A percentile compares a stretch with the other conserved stretches of the same genome.
Conservation (phyloP, 169 alveolate species). For the Theileria parva region DNA sequence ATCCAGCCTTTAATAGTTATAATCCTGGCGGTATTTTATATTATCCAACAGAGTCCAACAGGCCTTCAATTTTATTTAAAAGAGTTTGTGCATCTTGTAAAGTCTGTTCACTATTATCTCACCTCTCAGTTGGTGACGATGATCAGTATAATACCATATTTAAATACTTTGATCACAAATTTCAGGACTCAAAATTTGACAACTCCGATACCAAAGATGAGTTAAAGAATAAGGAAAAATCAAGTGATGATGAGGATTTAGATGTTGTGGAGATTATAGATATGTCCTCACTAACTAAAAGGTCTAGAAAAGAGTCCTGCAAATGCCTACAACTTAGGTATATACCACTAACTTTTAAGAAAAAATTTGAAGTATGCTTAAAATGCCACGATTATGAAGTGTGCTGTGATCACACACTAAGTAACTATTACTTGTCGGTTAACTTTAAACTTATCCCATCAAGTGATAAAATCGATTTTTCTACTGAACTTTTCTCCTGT, state of each 20-base stretch:
- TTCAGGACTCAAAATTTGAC: neutral
- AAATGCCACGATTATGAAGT: slow-evolving; percentile 61
- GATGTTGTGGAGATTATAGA: slow-evolving; percentile 11
- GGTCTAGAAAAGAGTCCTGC: slow-evolving; percentile 9
- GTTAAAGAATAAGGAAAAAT: slow-evolving; percentile 5
- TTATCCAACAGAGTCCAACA: slow-evolving; percentile 38
- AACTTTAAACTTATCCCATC: slow-evolving; percentile 26
- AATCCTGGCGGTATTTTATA: slow-evolving; percentile 61
- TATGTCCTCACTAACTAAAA: neutral
- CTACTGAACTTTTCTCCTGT: slow-evolving; percentile 13
- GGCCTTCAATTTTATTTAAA: slow-evolving; percentile 37
- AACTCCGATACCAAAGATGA: slow-evolving; percentile 2
- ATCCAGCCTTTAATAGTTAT: slow-evolving; percentile 45
- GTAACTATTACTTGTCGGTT: slow-evolving; percentile 44
- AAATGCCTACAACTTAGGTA: slow-evolving; percentile 37
- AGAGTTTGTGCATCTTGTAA: slow-evolving; percentile 54
- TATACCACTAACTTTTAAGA: slow-evolving; percentile 26
- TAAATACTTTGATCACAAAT: slow-evolving; percentile 50
- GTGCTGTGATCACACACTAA: slow-evolving; percentile 59
- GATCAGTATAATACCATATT: slow-evolving; percentile 16
- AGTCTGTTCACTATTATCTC: slow-evolving; percentile 52
- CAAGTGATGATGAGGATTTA: neutral
- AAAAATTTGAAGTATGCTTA: slow-evolving; percentile 27
- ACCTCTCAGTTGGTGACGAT: slow-evolving; percentile 11
- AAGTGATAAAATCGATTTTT: neutral